A percentile compares a stretch with the other conserved stretches of the same genome.
These are phyloP conservation scores for Salix brachista DNA, from an alignment of 345 rosid genomes.

Conservation along the genomic window DNA sequence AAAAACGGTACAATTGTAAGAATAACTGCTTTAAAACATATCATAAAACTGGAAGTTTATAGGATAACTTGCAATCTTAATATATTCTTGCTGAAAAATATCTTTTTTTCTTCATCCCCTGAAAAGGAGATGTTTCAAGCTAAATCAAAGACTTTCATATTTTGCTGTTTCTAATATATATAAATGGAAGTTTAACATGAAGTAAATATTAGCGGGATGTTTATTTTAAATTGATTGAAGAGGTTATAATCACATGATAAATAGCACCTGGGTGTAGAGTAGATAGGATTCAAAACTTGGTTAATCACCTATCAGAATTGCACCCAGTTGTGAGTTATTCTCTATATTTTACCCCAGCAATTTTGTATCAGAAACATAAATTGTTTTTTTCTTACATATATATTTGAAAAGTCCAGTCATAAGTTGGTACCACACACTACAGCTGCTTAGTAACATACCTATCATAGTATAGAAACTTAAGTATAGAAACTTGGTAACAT, in stretches of 20 bases:
- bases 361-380: neutral
- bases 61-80: neutral
- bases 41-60: neutral
- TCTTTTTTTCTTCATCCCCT: neutral
- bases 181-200: neutral
- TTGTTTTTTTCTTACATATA: no score
- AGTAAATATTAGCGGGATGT: neutral
- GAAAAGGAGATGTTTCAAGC: neutral
- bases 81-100: neutral
- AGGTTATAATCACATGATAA: neutral
- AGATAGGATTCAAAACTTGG: neutral
- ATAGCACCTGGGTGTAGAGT: neutral
- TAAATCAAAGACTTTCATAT: neutral
- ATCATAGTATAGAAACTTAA: constrained; percentile 20
- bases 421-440: neutral
- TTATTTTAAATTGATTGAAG: neutral
- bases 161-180: neutral
- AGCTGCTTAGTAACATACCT: constrained; percentile 38
- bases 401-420: neutral
- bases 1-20: neutral
- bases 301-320: neutral
- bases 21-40: neutral
- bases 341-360: neutral
- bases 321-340: neutral
- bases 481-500: neutral